A percentile compares a stretch with the other conserved stretches of the same genome.
Evolutionary conservation across 805 yeast genomes (phyloP).

Genomic region (Pichia membranifaciens): DNA sequence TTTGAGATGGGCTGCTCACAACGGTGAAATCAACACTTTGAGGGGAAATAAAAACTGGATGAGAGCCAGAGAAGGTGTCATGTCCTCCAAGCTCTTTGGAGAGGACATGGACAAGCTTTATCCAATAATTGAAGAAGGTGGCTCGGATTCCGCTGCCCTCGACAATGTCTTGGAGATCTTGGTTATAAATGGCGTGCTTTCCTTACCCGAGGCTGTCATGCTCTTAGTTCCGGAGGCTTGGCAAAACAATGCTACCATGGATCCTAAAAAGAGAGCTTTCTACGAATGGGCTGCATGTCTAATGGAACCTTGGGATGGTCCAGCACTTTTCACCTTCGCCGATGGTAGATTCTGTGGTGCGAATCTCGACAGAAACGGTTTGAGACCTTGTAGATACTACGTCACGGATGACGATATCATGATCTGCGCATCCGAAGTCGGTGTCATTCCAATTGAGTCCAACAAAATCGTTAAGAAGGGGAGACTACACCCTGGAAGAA

Average conservation of each 20-base stretch:
- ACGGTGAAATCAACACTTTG: slow-evolving; percentile 95
- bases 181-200: slow-evolving; percentile 84
- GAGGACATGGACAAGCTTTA: slow-evolving; percentile 86
- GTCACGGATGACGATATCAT: slow-evolving; percentile 91
- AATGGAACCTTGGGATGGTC: slow-evolving; percentile 99
- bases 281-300: slow-evolving; percentile 99
- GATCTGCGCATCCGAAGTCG: slow-evolving; percentile 98
- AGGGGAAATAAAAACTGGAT: slow-evolving; percentile 99
- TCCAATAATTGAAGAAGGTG: slow-evolving; percentile 97
- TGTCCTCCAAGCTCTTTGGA: slow-evolving; percentile 81
- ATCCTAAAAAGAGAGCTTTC: slow-evolving; percentile 87
- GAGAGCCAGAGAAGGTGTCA: slow-evolving; percentile 97
- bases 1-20: slow-evolving; percentile 93
- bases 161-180: slow-evolving; percentile 92
- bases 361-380: slow-evolving; percentile 92
- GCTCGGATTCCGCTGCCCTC: slow-evolving; percentile 96
- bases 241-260: slow-evolving; percentile 85
- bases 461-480: slow-evolving; percentile 84
- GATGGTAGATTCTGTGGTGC: slow-evolving; percentile 99
- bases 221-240: slow-evolving; percentile 96
- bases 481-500: slow-evolving; percentile 90
- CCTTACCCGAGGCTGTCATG: slow-evolving; percentile 97
- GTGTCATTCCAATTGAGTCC: slow-evolving; percentile 87
- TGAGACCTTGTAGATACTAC: slow-evolving; percentile 97
- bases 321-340: slow-evolving; percentile 92